A percentile compares a stretch with the other conserved stretches of the same genome.
Evolutionary conservation across 495 filamentous ascomycete species (phyloP).

Genomic region (Aspergillus olivimuriae): DNA sequence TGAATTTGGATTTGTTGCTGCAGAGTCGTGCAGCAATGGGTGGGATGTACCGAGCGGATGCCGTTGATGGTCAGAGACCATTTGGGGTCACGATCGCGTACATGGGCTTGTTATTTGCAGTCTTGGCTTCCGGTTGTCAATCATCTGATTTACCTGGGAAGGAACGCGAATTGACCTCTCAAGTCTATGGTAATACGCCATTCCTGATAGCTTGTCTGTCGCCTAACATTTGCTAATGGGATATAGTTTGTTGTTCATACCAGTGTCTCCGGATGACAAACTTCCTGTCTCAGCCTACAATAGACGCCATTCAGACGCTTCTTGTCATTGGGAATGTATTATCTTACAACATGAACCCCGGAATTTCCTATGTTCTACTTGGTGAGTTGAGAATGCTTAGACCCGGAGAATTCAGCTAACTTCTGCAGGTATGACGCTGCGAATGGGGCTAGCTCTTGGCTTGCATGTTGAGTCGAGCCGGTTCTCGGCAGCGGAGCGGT

Average conservation of each 20-base stretch:
- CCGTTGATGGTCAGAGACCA: conserved; percentile 30
- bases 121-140: conserved; percentile 76
- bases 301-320: conserved; percentile 53
- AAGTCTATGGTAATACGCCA: conserved; percentile 50
- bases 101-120: conserved; percentile 69
- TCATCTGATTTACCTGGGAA: conserved; percentile 62
- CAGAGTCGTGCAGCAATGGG: conserved; percentile 51
- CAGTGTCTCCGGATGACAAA: conserved; percentile 59
- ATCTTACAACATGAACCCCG: conserved; percentile 62
- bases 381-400: conserved; percentile 20
- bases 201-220: background rate
- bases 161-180: conserved; percentile 51
- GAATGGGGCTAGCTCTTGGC: conserved; percentile 52
- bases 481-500: conserved; percentile 34
- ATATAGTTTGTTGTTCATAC: conserved; percentile 53
- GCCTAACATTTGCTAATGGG: conserved; percentile 1
- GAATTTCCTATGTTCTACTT: conserved; percentile 52
- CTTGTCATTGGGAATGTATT: conserved; percentile 54
- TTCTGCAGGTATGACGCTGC: conserved; percentile 44
- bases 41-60: conserved; percentile 34
- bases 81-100: conserved; percentile 58
- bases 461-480: conserved; percentile 48
- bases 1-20: conserved; percentile 60
- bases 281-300: conserved; percentile 51
- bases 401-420: background rate